Percentiles rank a stretch among this genome's conserved stretches.
Evolutionary conservation across 306 rosid species (phyloP).

Genomic region (Castanea mollissima): DNA sequence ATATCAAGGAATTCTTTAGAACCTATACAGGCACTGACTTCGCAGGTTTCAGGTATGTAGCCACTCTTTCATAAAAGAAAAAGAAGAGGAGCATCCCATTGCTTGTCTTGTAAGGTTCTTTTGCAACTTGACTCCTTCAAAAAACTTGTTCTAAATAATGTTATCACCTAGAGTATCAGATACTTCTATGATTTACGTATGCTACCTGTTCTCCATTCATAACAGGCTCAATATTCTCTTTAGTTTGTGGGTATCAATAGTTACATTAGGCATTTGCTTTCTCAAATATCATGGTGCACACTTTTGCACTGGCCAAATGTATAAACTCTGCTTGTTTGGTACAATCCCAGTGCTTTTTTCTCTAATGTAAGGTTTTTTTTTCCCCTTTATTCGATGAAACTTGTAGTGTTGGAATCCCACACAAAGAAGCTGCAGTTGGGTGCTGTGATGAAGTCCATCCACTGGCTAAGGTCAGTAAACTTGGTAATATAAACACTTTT

Average conservation of each 20-base stretch:
- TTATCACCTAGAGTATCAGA: not conserved
- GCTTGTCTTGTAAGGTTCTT: not conserved
- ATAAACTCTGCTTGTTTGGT: not conserved
- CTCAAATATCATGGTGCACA: not conserved
- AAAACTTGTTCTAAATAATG: not conserved
- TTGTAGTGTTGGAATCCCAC: constrained; percentile 49
- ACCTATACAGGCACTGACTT: constrained; percentile 33
- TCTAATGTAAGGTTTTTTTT: not conserved
- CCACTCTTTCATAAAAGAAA: not conserved
- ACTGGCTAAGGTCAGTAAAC: constrained; percentile 39
- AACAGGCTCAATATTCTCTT: not conserved
- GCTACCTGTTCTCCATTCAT: not conserved
- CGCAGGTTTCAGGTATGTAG: constrained; percentile 39
- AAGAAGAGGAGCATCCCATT: not conserved
- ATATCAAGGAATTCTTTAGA: constrained; percentile 41
- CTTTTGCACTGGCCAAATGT: not conserved
- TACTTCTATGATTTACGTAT: not conserved
- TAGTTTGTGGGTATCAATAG: not conserved
- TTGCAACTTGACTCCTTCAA: not conserved
- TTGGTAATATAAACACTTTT: not conserved
- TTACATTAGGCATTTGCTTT: not conserved
- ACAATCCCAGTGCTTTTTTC: not conserved
- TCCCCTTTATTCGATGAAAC: not conserved
- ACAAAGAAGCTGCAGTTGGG: constrained; percentile 40
- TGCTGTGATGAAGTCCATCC: constrained; percentile 48